Base-by-base conservation (phyloP, 257 asterid genomes). In the Cinchona pubescens region DNA sequence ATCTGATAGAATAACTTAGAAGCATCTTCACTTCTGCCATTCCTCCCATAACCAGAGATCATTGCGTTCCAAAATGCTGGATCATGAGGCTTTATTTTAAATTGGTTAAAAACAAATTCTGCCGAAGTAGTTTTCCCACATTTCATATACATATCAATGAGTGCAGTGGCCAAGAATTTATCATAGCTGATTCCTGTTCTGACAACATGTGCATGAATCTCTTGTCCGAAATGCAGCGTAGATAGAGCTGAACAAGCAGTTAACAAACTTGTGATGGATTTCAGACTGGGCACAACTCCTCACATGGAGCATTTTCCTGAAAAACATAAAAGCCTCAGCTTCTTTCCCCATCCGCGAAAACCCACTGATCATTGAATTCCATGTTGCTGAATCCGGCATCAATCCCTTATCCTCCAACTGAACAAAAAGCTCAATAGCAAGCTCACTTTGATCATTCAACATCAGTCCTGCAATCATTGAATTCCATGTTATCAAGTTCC, bases 21-120 rank as follows among this genome's bases (percentile, higher is more conserved):
- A 78, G 96, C 97, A 67, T 87, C 85, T 86, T 86, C 90, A 66
- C 79, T 77, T 64, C 73, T 78, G 43, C 97, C 95, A 43, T 94
- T 89, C 74, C 81, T 86, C 61, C 97, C 97, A 53, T 89, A 91
- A 23, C 99, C 99, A 55, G 92, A 90, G 64, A 94, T 94, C 93
- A 90, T 94, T 23, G 96, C 96, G 74, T 94, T 94, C 98, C 99
- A 94, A 67, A 90, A 79, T 23, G 91, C 91, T 18, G 99, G 94
- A 80, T 94, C 98, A 13, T 77, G 74, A 45, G 90, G 85, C 83
- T 82, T 84, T 62, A 51, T 63, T 35, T 71, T 77, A 72, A 88
- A 85, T 80, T 84, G 87, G 49, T 82, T 68, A 78, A 92, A 95
- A 73, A 86, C 55, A 42, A 40, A 78, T 56, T 53, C 45, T 2